These are phyloP conservation scores for Mycena epipterygia DNA, from an alignment of 768 basidiomycete species.

Conservation along the genomic window DNA sequence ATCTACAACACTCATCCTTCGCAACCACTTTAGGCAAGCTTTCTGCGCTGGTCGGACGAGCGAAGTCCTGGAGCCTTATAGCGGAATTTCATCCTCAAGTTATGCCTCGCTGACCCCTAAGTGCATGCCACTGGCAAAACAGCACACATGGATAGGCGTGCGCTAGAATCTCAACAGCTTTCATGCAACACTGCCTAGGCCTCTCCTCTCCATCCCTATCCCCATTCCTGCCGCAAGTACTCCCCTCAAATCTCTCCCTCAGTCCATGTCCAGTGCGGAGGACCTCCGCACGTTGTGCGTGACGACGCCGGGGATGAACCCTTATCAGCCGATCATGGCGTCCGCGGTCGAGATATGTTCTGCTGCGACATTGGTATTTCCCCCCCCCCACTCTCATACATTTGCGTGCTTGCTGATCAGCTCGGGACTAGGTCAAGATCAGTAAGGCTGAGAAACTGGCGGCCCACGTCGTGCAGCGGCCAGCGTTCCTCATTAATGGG, in stretches of 20 bases:
- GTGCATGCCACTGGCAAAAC: too few species aligned
- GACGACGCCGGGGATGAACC: neutral
- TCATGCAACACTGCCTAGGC: neutral
- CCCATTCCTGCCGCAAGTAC: neutral
- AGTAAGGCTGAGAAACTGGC: neutral
- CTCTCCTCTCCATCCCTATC: neutral
- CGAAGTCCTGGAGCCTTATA: too few species aligned
- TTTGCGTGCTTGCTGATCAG: too few species aligned
- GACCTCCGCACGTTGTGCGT: neutral
- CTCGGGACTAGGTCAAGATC: neutral
- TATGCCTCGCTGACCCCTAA: too few species aligned
- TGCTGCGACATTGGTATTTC: neutral
- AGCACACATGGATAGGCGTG: too few species aligned
- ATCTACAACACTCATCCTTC: neutral
- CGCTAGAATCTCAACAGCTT: neutral
- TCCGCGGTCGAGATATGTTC: neutral
- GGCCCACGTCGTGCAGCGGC: neutral
- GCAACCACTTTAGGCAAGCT: neutral
- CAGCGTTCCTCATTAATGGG: neutral
- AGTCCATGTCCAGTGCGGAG: neutral
- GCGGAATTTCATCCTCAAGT: too few species aligned
- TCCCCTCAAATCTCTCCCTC: neutral
- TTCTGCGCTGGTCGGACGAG: neutral
- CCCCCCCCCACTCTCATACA: too few species aligned
- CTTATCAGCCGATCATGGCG: neutral